phyloP scores from a whole-genome alignment of 23 red algal species.

The Gracilaria gracilis region DNA sequence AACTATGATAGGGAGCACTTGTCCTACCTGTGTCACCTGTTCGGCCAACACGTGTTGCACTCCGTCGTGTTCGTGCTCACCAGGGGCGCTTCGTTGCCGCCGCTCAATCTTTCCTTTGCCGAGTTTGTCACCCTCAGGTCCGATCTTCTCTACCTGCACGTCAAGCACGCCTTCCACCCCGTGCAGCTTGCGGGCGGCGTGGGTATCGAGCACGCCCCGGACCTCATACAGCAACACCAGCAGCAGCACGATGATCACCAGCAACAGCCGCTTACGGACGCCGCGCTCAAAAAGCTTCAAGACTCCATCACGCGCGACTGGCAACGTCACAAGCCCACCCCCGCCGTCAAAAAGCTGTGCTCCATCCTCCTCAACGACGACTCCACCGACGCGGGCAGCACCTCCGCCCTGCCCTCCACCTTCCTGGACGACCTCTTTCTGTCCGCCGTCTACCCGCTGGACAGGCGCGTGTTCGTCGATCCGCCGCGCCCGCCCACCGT shows the following conservation, averaged over 20 bases:
- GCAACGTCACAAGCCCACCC: background rate
- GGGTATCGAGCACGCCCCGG: background rate
- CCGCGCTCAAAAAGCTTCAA: background rate
- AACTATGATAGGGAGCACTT: conserved; percentile 15
- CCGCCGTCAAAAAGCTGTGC: background rate
- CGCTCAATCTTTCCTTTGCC: conserved; percentile 15
- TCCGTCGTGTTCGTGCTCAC: conserved; percentile 51
- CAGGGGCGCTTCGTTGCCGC: conserved; percentile 41
- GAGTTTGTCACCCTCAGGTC: conserved; percentile 46
- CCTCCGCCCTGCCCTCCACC: background rate
- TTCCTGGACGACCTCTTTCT: background rate
- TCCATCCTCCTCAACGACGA: background rate
- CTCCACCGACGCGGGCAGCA: conserved; percentile 2
- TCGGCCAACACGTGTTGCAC: conserved; percentile 31
- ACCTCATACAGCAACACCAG: background rate
- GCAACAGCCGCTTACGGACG: background rate
- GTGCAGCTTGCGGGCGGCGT: conserved; percentile 5
- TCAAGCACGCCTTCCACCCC: conserved; percentile 26
- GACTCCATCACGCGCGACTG: conserved; percentile 1
- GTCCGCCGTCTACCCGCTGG: conserved; percentile 9
- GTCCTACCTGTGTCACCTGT: conserved; percentile 1
- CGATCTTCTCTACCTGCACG: conserved; percentile 20
- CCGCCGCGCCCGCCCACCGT: conserved; percentile 4
- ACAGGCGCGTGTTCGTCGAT: conserved; percentile 37
- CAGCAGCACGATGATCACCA: background rate